These are phyloP conservation scores for Botrytis aclada DNA, from an alignment of 2,329 filamentous ascomycete genomes.

Conservation along the genomic window DNA sequence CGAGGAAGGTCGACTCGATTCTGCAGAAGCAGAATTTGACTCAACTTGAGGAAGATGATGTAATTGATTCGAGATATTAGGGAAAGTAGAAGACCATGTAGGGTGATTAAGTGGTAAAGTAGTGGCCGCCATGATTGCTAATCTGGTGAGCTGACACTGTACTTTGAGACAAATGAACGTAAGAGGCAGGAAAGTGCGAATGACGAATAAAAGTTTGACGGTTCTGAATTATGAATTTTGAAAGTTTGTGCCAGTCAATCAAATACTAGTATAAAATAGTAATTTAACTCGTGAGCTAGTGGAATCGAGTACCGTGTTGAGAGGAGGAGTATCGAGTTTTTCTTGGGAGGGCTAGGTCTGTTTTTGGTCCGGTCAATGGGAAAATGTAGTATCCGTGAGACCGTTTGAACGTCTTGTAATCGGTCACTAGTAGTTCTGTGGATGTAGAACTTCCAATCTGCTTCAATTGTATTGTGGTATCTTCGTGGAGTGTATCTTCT, in stretches of 20 bases:
- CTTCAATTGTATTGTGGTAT: constrained; percentile 8
- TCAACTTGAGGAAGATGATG: constrained; percentile 11
- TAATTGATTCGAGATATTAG: constrained; percentile 3
- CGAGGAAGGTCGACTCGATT: constrained; percentile 27
- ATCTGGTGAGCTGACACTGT: neutral
- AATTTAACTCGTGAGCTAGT: neutral
- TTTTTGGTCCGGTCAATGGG: neutral
- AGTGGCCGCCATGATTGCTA: constrained; percentile 13
- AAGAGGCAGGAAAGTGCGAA: constrained; percentile 10
- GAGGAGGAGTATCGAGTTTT: neutral
- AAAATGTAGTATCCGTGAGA: neutral
- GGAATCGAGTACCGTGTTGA: neutral
- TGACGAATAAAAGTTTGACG: neutral
- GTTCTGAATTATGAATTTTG: neutral
- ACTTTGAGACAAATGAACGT: neutral
- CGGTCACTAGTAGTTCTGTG: neutral
- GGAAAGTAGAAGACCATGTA: constrained; percentile 7
- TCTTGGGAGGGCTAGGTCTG: neutral
- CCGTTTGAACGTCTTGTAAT: neutral
- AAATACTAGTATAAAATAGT: neutral
- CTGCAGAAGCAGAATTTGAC: constrained; percentile 19
- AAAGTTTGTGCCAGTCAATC: neutral
- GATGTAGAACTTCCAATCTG: neutral
- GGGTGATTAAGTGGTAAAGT: constrained; percentile 12
- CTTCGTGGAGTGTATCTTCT: constrained; percentile 8